These are phyloP conservation scores for Salix caprea DNA, from an alignment of 345 rosid genomes.

Conservation along the genomic window DNA sequence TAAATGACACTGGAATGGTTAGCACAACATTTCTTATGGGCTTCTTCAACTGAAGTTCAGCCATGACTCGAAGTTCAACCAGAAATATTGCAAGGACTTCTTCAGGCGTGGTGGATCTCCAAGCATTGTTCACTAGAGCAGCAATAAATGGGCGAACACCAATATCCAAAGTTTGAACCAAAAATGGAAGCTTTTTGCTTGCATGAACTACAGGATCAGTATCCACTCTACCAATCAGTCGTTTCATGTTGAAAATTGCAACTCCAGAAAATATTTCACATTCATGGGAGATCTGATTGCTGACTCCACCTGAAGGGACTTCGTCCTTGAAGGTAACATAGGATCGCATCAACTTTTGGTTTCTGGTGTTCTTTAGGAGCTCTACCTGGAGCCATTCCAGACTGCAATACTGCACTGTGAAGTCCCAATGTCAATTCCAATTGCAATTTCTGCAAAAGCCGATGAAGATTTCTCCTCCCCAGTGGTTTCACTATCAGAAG, in stretches of 20 bases:
- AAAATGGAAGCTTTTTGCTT: slow-evolving; percentile 67
- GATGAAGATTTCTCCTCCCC: slow-evolving; percentile 70
- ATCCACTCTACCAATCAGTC: slow-evolving; percentile 79
- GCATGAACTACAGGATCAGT: slow-evolving; percentile 77
- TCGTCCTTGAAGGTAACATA: slow-evolving; percentile 80
- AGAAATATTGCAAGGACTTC: slow-evolving; percentile 79
- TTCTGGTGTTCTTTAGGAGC: slow-evolving; percentile 65
- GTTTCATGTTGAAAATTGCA: slow-evolving; percentile 87
- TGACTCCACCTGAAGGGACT: slow-evolving; percentile 70
- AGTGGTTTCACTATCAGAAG: slow-evolving; percentile 72
- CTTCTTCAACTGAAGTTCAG: slow-evolving; percentile 62
- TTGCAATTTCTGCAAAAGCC: slow-evolving; percentile 62
- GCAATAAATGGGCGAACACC: slow-evolving; percentile 87
- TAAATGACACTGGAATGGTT: slow-evolving; percentile 80
- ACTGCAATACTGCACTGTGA: slow-evolving; percentile 78
- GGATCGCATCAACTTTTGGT: slow-evolving; percentile 69
- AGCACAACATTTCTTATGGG: slow-evolving; percentile 70
- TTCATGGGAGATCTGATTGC: slow-evolving; percentile 64
- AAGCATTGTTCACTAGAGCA: slow-evolving; percentile 68
- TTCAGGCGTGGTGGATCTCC: slow-evolving; percentile 89
- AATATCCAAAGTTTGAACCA: slow-evolving; percentile 76
- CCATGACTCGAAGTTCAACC: slow-evolving; percentile 72
- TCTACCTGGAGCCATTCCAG: slow-evolving; percentile 88
- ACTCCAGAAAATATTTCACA: slow-evolving; percentile 75
- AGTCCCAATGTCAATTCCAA: slow-evolving; percentile 87